A percentile compares a stretch with the other conserved stretches of the same genome.
phyloP scores from a whole-genome alignment of 306 rosid genomes.

The Pyrus pyrifolia region DNA sequence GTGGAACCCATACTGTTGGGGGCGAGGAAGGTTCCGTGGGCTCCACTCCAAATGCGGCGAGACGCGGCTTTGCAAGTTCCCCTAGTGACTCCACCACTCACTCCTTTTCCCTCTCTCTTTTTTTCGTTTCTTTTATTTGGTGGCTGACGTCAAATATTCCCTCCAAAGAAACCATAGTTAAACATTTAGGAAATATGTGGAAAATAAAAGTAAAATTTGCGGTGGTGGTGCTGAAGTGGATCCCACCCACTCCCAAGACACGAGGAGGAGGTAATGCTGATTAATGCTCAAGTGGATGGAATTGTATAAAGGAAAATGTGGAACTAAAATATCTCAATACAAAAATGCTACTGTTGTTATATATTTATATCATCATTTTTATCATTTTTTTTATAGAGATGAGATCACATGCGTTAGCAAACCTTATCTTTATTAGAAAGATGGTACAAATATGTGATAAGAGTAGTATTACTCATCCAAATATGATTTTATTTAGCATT shows the following conservation, averaged over 20 bases:
- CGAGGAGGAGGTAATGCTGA: constrained; percentile 12
- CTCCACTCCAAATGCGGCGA: constrained; percentile 63
- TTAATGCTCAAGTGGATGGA: constrained; percentile 4
- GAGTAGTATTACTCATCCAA: no score
- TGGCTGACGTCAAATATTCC: background rate
- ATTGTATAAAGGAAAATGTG: background rate
- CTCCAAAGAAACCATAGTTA: background rate
- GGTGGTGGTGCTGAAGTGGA: constrained; percentile 20
- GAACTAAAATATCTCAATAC: background rate
- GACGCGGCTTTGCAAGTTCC: constrained; percentile 36
- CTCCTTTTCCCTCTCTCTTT: background rate
- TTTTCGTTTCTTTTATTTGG: background rate
- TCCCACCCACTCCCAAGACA: constrained; percentile 27
- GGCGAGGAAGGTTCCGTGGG: constrained; percentile 41
- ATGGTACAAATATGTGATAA: no score
- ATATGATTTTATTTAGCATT: no score
- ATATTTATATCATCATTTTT: no score
- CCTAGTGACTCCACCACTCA: background rate
- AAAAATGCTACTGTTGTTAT: no score
- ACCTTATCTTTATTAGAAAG: accelerated
- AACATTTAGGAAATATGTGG: background rate
- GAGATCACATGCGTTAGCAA: accelerated
- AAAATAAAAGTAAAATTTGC: background rate
- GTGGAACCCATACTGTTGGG: constrained; percentile 19
- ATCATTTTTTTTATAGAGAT: no score